Percentiles rank a stretch among this genome's conserved stretches.
These are phyloP conservation scores for Cyberlindnera japonica DNA, from an alignment of 805 yeast genomes.

Conservation along the genomic window DNA sequence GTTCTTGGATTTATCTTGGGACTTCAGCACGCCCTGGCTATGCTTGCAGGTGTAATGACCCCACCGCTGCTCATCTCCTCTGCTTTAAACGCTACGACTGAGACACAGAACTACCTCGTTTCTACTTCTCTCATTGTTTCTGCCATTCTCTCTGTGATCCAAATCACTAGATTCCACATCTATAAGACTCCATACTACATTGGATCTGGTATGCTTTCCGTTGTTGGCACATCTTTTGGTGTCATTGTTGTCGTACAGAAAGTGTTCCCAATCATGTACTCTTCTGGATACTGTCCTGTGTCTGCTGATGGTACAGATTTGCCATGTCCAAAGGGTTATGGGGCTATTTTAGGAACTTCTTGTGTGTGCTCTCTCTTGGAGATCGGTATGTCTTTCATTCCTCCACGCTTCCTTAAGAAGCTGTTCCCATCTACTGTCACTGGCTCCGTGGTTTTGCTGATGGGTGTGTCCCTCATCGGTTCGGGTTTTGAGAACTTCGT, in stretches of 20 bases:
- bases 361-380: conserved; percentile 72
- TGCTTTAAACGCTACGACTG: conserved; percentile 55
- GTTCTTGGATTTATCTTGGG: conserved; percentile 74
- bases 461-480: conserved; percentile 68
- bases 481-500: conserved; percentile 82
- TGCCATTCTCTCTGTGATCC: conserved; percentile 66
- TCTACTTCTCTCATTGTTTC: conserved; percentile 72
- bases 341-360: conserved; percentile 76
- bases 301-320: conserved; percentile 61
- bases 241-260: conserved; percentile 77
- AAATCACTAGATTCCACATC: conserved; percentile 78
- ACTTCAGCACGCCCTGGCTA: conserved; percentile 81
- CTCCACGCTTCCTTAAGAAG: conserved; percentile 65
- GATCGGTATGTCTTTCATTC: conserved; percentile 68
- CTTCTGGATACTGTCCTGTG: conserved; percentile 60
- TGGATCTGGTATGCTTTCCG: conserved; percentile 89
- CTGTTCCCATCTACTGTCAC: conserved; percentile 87
- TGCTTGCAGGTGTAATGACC: conserved; percentile 87
- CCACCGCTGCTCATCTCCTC: conserved; percentile 75
- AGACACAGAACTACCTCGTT: conserved; percentile 56
- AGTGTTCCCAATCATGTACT: conserved; percentile 79
- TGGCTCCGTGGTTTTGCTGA: conserved; percentile 85
- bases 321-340: conserved; percentile 90
- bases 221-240: conserved; percentile 88
- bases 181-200: conserved; percentile 69